Base-by-base conservation (phyloP, 1,284 basidiomycete genomes). In the Tylopilus sp. region DNA sequence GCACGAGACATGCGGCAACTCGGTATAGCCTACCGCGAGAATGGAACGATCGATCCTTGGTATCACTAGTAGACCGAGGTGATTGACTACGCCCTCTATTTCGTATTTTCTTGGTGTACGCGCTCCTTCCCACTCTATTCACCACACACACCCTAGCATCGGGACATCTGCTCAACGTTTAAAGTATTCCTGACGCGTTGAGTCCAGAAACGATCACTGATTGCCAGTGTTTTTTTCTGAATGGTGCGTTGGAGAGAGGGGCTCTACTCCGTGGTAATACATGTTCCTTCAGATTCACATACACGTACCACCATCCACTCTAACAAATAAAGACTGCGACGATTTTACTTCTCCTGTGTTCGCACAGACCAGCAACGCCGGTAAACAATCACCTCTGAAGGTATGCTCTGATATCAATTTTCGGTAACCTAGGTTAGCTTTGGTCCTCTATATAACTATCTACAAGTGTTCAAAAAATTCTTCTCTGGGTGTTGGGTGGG, bases 21-120 rank as follows among this genome's bases (percentile, higher is more conserved):
- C 51, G 76, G 78, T 62, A 58, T 81, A 48, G 62, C 66, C 22
- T 69, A 72, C 19, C 70, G 77, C 32, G 62, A 75, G 7, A 81
- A 78, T 54, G 81, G 76, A 22, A 78, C 77, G 0, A 75, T 85
- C 52, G 76, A 85, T 62, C 74, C 81, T 26, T 81, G 74, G 76
- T 86, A 85, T 57, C 77, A 76, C 6, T 85, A 84, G 8, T 69
- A 76, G 33, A 65, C 73, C 29, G 76, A 79, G 63, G 74, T 82
- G 59, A 54, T 80, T n/a, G 82, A 84, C 59, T 85, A 85, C 57
- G 81, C 82, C 11, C 35, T 81, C 53, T 85, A 85, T 60, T 85
- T 75, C 61, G 81, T 78, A 0, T 82, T 76, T 59, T 86, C 86
- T 3, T 88, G 85, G 85, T 82, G 84, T 86, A 64, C 47, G 83